Evolutionary conservation across 768 basidiomycete genomes (phyloP), one percentile per base, ranked within the genome.

Genomic region (Auricularia sp.): DNA sequence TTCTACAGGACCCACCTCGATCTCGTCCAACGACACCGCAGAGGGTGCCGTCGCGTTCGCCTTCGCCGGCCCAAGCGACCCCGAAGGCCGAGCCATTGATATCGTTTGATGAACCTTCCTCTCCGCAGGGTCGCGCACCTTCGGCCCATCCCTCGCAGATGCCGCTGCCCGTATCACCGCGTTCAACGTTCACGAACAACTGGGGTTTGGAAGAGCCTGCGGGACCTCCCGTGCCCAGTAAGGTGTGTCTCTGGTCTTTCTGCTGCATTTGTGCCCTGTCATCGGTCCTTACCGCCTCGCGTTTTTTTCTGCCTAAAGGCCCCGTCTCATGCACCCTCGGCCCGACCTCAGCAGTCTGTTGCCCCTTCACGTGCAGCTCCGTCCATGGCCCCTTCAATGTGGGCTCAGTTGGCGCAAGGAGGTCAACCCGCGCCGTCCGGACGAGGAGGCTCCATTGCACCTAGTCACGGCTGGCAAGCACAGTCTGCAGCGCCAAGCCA

Each of bases 61-160:
- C 47, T 14, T 51, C 47, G 5, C 47, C 47, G 47, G 47, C 18
- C 47, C 21, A 21, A 6, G 47, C 6, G 11, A 16, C 47, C 16
- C 21, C 21, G 18, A 51, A 16, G 47, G 14, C 47, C 2, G 47
- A 8, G 21, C 18, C 21, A 8, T 18, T 16, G 6, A 51, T 16
- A 6, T 51, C 47, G 18, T 18, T 10, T 18, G 21, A 51, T 51
- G 47, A 51, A 51, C 47, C 21, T 8, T 51, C 47, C 6, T 21
- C 47, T 8, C 14, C 47, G 47, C 14, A 51, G 47, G 21, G 47
- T 21, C 14, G 56, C 14, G 56, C 56, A 8, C 56, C 56, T 21
- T 59, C 56, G 13, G 56, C 56, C 6, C 56, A 59, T 59, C 56
- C 56, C 56, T 59, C 56, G 24, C 56, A 24, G 6, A 59, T 59